These are phyloP conservation scores for Emericellopsis atlantica DNA, from an alignment of 2,329 filamentous ascomycete genomes.

Conservation along the genomic window DNA sequence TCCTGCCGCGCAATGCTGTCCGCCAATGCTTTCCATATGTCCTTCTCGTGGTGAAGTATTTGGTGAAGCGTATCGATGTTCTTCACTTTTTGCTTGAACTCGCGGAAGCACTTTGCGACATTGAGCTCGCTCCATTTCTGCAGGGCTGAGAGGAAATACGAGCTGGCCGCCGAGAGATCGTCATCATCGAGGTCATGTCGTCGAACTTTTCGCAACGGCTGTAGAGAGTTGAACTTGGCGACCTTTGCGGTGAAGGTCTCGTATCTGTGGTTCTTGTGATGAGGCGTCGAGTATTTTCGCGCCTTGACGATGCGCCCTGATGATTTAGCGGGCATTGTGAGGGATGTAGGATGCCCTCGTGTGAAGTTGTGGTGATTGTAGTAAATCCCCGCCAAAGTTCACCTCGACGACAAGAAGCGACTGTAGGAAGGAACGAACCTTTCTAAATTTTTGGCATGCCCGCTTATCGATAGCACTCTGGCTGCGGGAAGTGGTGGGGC, in stretches of 20 bases:
- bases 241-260: conserved; percentile 86
- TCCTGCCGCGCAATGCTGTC: conserved; percentile 69
- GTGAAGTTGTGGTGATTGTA: conserved; percentile 4
- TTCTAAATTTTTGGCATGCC: conserved; percentile 1
- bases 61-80: conserved; percentile 85
- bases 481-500: too few relatives aligned
- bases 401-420: too few relatives aligned
- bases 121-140: conserved; percentile 90
- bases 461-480: not conserved
- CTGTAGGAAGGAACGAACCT: not conserved
- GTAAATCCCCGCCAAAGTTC: conserved; percentile 13
- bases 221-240: conserved; percentile 75
- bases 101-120: conserved; percentile 66
- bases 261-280: conserved; percentile 78
- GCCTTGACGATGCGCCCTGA: conserved; percentile 58
- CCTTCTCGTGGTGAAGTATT: conserved; percentile 79
- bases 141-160: conserved; percentile 73
- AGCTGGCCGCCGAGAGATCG: conserved; percentile 64
- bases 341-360: conserved; percentile 11
- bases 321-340: conserved; percentile 47
- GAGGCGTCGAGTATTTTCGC: conserved; percentile 56
- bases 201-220: conserved; percentile 82
- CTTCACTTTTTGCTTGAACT: conserved; percentile 65
- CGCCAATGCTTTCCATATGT: conserved; percentile 67
- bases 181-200: conserved; percentile 72